Evolutionary conservation across 164 flowering plant genomes (phyloP).

Genomic region (Umbilicus rupestris): DNA sequence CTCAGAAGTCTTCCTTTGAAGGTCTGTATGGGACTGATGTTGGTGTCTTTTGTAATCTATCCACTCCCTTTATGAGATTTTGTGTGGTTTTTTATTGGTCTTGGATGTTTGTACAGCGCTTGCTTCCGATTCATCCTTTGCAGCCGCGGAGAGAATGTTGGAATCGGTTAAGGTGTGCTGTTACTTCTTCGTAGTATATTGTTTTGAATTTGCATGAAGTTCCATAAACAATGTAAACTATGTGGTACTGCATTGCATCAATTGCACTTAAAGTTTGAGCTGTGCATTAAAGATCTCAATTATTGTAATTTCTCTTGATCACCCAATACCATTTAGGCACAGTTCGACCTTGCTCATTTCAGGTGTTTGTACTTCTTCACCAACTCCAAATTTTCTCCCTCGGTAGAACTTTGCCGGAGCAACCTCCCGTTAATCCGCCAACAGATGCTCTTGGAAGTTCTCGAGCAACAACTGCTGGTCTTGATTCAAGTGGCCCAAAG

Average conservation of each 20-base stretch:
- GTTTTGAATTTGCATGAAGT: background rate
- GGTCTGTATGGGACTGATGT: constrained; percentile 27
- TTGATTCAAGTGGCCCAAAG: constrained; percentile 54
- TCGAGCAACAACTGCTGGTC: constrained; percentile 59
- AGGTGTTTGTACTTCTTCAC: constrained; percentile 82
- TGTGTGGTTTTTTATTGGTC: background rate
- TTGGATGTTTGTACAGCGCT: background rate
- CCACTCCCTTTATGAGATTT: background rate
- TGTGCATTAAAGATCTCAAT: background rate
- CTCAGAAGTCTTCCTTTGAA: constrained; percentile 24
- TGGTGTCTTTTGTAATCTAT: background rate
- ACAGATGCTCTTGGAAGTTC: constrained; percentile 28
- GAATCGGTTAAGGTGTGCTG: constrained; percentile 71
- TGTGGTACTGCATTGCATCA: background rate
- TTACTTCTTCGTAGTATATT: background rate
- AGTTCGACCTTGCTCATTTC: constrained; percentile 3
- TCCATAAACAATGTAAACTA: background rate
- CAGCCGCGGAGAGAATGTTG: constrained; percentile 72
- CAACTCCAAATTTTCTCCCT: constrained; percentile 67
- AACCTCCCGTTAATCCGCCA: constrained; percentile 51
- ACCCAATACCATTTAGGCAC: background rate
- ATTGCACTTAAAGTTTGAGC: background rate
- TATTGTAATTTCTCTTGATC: background rate
- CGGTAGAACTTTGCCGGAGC: constrained; percentile 73
- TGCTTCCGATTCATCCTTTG: constrained; percentile 49